Evolutionary conservation across 2,329 filamentous ascomycete species (phyloP), one percentile per base, ranked within the genome.

Genomic region (Fusarium siculi): DNA sequence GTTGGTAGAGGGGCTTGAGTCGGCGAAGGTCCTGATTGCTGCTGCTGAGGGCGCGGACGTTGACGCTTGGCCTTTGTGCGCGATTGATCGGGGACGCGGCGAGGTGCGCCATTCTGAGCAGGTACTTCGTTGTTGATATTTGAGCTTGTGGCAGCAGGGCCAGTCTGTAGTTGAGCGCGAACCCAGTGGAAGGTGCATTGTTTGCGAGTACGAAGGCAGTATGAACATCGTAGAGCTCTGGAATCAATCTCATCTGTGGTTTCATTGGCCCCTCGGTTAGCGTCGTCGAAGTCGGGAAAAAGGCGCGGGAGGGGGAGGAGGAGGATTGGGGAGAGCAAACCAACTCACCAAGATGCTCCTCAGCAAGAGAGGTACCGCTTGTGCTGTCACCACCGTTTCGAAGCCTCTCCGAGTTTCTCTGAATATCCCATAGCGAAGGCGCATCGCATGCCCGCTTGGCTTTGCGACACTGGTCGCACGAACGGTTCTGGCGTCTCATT

Each of bases 141-240:
- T 43, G 54, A 52, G 49, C 59, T 68, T 47, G 73, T 19, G n/a
- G 59, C 59, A 46, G 74, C 61, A 53, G 76, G 74, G 30, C 76
- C 72, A 19, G 76, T 77, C 63, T 78, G 76, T 28, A 78, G 67
- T 56, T 78, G 76, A 56, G 76, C 74, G 34, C 76, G 72, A 68
- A 78, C 76, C 76, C 76, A 78, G 59, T 78, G 64, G 49, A 78
- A 78, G 43, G 76, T 78, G 49, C 76, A 78, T 75, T 78, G 76
- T 62, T 78, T 78, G 32, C 76, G 65, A 49, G 76, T 78, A 55
- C 76, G 74, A 43, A 78, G 72, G 63, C 76, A 78, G 55, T 78
- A 78, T 55, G 76, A 78, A 56, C 76, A 78, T 69, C 76, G 76
- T 40, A 78, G 53, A 55, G 76, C 75, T 69, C 76, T 69, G 28